Conservation (phyloP, 1,284 basidiomycete species). For the Melanopsichium pennsylvanicum region DNA sequence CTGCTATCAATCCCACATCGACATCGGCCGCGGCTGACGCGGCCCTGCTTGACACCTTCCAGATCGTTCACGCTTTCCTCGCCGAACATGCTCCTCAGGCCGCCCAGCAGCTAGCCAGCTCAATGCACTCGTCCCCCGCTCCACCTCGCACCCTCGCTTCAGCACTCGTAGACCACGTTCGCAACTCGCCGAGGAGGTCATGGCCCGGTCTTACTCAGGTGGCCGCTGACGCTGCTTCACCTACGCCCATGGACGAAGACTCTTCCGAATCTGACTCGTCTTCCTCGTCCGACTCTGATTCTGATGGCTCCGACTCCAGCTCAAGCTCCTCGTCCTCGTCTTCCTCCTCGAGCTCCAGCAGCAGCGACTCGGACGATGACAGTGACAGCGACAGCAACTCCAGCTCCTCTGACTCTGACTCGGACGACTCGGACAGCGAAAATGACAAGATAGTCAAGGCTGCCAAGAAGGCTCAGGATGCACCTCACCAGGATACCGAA, state of each 20-base stretch:
- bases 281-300: conserved; percentile 15
- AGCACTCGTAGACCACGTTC: conserved; percentile 37
- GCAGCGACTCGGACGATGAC: conserved; percentile 23
- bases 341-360: conserved; percentile 2
- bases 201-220: conserved; percentile 30
- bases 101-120: conserved; percentile 23
- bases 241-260: conserved; percentile 26
- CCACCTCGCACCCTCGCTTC: conserved; percentile 34
- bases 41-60: conserved; percentile 37
- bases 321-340: no score
- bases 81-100: conserved; percentile 35
- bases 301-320: not conserved
- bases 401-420: not conserved
- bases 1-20: conserved; percentile 24
- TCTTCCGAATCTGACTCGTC: conserved; percentile 3
- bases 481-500: conserved; percentile 29
- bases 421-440: conserved; percentile 17
- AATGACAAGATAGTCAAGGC: conserved; percentile 32
- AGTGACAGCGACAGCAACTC: conserved; percentile 10
- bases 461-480: conserved; percentile 15
- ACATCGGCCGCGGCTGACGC: conserved; percentile 13
- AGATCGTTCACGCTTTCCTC: conserved; percentile 45
- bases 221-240: not conserved
- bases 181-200: conserved; percentile 33
- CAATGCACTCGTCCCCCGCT: conserved; percentile 25